Base-by-base conservation (phyloP, 1,284 basidiomycete species). In the Pyrrhoderma lamaoense region DNA sequence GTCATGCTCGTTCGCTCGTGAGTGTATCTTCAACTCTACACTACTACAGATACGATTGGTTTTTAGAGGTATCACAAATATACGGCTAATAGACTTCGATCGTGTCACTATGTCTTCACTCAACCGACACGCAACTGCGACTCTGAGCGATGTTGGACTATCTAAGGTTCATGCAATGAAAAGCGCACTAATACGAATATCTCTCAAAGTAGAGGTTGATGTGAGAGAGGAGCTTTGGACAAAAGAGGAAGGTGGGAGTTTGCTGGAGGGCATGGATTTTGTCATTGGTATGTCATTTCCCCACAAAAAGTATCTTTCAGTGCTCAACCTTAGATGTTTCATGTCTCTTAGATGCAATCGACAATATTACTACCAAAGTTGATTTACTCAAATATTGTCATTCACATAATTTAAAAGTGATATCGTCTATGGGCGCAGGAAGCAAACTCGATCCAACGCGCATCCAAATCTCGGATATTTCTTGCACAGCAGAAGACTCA, bases 381-480 rank as follows among this genome's bases (percentile, higher is more conserved):
- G 89, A 94, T 60, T 71, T 95, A 23, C 73, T 96, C 7, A 83
- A 87, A 51, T 83, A 93, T 63, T 95, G 93, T 61, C 77, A 86
- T 59, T 76, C 83, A 53, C 73, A 83, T 57, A 64, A 73, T 34
- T 82, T 93, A 66, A 89, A 89, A 71, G 87, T 96, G 16, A 96
- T 99, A 67, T 90, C 93, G 1, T 93, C 92, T 16, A 96, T 99
- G 92, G 96, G 96, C 39, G 92, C 95, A 1, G 88, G 94, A n/a
- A 90, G 94, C 5, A 99, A 99, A 70, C 79, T 78, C 55, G 96
- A 99, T 65, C 93, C 96, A 0, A 96, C 93, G 3, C 79, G 93
- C 27, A 80, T 99, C 22, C 95, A 98, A 67, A 96, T 99, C 54
- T 86, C 85, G 53, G 95, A 98, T 66, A 93, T 99, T 58, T 93